Conservation (phyloP, 1,284 basidiomycete species). For the Leucoagaricus sp. region DNA sequence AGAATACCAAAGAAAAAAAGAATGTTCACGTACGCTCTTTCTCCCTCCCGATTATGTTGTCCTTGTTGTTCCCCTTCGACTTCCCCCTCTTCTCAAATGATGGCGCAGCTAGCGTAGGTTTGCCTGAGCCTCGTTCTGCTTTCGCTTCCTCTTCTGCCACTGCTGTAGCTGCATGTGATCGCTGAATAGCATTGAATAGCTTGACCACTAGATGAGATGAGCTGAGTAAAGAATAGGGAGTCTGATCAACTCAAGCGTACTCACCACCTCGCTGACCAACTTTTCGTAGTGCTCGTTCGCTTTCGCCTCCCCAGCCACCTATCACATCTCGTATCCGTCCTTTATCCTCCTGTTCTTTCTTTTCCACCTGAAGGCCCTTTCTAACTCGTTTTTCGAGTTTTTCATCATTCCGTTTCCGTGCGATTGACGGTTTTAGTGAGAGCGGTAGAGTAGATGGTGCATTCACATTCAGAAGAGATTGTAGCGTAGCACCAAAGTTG, state of each 20-base stretch:
- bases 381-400: slow-evolving; percentile 71
- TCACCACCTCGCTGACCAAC: slow-evolving; percentile 82
- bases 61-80: slow-evolving; percentile 53
- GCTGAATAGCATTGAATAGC: slow-evolving; percentile 81
- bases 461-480: slow-evolving; percentile 66
- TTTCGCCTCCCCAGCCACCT: slow-evolving; percentile 81
- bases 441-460: slow-evolving; percentile 67
- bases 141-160: slow-evolving; percentile 58
- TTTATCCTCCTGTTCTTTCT: slow-evolving; percentile 76
- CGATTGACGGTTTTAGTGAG: slow-evolving; percentile 74
- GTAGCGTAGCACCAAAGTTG: slow-evolving; percentile 71
- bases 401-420: slow-evolving; percentile 67
- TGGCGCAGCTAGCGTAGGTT: slow-evolving; percentile 69
- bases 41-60: slow-evolving; percentile 50
- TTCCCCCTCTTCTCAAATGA: slow-evolving; percentile 46
- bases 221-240: slow-evolving; percentile 6
- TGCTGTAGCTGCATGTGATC: slow-evolving; percentile 61
- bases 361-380: slow-evolving; percentile 67
- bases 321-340: slow-evolving; percentile 74
- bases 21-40: slow-evolving; percentile 53
- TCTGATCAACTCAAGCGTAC: slow-evolving; percentile 22
- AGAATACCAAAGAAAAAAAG: neutral
- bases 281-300: slow-evolving; percentile 74
- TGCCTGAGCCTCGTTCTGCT: slow-evolving; percentile 65
- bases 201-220: slow-evolving; percentile 59